Evolutionary conservation across 2,329 filamentous ascomycete species (phyloP).

Genomic region (Fusarium anguioides): DNA sequence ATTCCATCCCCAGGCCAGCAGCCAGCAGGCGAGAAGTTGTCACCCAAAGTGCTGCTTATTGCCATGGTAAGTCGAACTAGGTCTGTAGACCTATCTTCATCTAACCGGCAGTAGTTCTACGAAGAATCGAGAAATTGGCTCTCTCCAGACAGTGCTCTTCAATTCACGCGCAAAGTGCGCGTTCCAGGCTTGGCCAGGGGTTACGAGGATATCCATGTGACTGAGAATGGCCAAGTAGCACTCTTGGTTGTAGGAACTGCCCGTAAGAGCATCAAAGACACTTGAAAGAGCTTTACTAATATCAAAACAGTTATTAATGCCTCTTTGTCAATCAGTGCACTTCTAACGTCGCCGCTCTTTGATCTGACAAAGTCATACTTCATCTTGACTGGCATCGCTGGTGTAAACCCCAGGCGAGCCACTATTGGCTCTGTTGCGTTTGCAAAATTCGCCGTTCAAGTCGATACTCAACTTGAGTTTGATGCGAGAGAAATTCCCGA

Average conservation of each 20-base stretch:
- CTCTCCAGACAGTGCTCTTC: constrained; percentile 3
- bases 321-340: constrained; percentile 23
- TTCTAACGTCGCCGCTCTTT: constrained; percentile 25
- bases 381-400: constrained; percentile 35
- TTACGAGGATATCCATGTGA: constrained; percentile 23
- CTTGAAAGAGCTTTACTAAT: background rate
- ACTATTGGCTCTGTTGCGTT: constrained; percentile 37
- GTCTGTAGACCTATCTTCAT: accelerated
- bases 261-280: background rate
- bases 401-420: constrained; percentile 34
- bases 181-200: constrained; percentile 29
- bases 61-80: constrained; percentile 9
- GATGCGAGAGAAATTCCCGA: constrained; percentile 32
- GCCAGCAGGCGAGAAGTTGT: background rate
- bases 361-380: constrained; percentile 34
- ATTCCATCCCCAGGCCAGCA: background rate
- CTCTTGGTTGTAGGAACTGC: constrained; percentile 32
- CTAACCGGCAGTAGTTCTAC: constrained; percentile 8
- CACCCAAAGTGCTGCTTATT: constrained; percentile 27
- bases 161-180: constrained; percentile 18
- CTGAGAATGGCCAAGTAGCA: constrained; percentile 4
- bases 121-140: constrained; percentile 30
- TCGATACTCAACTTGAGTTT: constrained; percentile 32
- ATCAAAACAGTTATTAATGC: constrained; percentile 17
- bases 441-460: constrained; percentile 38